Evolutionary conservation across 169 alveolate genomes (phyloP).

Genomic region (Besnoitia besnoiti): DNA sequence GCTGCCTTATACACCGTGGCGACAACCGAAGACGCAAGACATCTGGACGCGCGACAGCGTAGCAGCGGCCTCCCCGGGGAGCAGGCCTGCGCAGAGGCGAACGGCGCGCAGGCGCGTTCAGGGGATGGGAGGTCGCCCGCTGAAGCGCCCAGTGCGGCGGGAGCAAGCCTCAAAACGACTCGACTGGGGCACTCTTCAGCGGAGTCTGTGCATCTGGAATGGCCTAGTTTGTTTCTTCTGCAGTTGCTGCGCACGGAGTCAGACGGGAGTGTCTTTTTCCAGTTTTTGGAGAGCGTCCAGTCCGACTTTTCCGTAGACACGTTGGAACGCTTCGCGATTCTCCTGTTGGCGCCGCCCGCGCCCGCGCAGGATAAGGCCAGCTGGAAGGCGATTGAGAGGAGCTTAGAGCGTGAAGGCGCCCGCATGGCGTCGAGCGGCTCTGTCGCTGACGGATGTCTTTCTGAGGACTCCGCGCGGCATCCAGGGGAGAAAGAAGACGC

Average conservation of each 20-base stretch:
- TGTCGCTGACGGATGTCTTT: too few species aligned
- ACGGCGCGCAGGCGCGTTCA: too few species aligned
- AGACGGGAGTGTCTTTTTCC: not conserved
- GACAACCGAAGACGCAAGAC: not conserved
- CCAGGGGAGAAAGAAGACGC: not conserved
- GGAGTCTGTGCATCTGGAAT: slow-evolving; percentile 6
- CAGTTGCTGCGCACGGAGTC: not conserved
- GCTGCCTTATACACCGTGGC: not conserved
- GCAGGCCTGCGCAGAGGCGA: too few species aligned
- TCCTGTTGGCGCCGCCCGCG: slow-evolving; percentile 10
- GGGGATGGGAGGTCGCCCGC: too few species aligned
- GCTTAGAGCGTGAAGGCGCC: not conserved
- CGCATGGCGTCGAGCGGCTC: not conserved
- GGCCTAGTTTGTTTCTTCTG: not conserved
- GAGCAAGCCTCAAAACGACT: too few species aligned
- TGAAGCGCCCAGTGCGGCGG: too few species aligned
- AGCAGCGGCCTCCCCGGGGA: too few species aligned
- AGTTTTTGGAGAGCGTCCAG: not conserved
- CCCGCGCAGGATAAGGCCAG: slow-evolving; percentile 8
- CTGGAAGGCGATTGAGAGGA: not conserved
- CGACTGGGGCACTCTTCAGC: too few species aligned
- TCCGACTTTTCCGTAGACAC: not conserved
- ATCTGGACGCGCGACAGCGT: not conserved
- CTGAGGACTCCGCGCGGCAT: not conserved
- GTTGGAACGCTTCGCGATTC: not conserved